Evolutionary conservation across 257 asterid genomes (phyloP), one percentile per base, ranked within the genome.

Genomic region (Prunella vulgaris): DNA sequence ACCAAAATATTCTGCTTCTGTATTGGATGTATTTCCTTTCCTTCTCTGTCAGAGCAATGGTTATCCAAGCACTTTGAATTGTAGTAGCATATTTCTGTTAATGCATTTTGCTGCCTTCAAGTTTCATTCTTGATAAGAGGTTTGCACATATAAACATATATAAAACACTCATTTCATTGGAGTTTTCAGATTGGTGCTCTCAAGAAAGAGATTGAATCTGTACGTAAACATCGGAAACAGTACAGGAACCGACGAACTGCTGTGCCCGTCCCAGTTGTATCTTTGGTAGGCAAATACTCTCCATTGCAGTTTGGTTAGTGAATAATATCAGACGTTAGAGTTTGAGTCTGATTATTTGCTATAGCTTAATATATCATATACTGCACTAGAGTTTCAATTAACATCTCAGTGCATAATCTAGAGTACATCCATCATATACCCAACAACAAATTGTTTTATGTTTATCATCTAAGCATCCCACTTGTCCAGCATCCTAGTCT

Each of bases 171-270:
- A 33, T 62, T 18, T 65, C 40, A 68, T 60, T 58, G 51, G 75
- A 13, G 15, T 69, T 73, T 80, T 61, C 79, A 91, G 97, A 93
- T 93, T 64, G 97, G 78, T 48, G 82, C 90, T 68, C 92, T 93
- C 18, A 93, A 88, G 79, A 88, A 93, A 79, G 99, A 93, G 86
- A 85, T 93, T 71, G 97, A 93, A 78, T 83, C 97, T 37, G 91
- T 93, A n/a, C 95, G 99, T 40, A 93, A 88, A 80, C 99, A 93
- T 81, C 90, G 99, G 28, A 86, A 90, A 83, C 99, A 90, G 78
- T 93, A 90, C 78, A 86, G 99, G 70, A 86, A 80, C 71, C 92
- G 87, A 35, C 92, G 97, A 46, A 17, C 54, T 53, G 76, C 84
- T 66, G 81, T 93, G 25, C 99, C 99, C 48, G 91, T 90, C 68